Percentiles rank a stretch among this genome's conserved stretches.
Conservation (phyloP, 345 rosid genomes). For the Bruguiera parviflora region DNA sequence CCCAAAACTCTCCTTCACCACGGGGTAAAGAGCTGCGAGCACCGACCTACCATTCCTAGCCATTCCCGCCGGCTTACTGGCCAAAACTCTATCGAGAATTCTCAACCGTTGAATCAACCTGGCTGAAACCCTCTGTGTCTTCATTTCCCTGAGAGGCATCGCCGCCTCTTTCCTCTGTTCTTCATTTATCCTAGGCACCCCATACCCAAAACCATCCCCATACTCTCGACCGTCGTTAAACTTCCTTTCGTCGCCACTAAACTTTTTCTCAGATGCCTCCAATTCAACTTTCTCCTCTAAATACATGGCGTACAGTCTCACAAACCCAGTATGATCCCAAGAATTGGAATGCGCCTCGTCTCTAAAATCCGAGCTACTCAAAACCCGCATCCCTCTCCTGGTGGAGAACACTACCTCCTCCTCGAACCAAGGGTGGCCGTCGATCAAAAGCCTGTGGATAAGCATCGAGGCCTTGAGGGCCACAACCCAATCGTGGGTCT, state of each 20-base stretch:
- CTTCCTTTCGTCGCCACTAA: background rate
- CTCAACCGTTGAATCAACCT: constrained; percentile 14
- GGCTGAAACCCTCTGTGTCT: constrained; percentile 11
- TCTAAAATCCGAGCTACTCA: constrained; percentile 74
- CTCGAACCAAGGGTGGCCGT: constrained; percentile 65
- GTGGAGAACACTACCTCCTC: constrained; percentile 73
- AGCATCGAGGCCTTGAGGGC: constrained; percentile 78
- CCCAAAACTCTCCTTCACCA: constrained; percentile 27
- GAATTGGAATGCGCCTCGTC: constrained; percentile 81
- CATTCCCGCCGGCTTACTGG: constrained; percentile 21
- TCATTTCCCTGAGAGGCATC: constrained; percentile 15
- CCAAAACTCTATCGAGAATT: constrained; percentile 25
- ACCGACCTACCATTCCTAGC: constrained; percentile 25
- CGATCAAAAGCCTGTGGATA: constrained; percentile 62
- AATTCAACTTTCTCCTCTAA: constrained; percentile 79
- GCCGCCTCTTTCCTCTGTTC: constrained; percentile 7
- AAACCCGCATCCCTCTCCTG: constrained; percentile 71
- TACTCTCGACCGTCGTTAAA: constrained; percentile 7
- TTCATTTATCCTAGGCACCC: constrained; percentile 10
- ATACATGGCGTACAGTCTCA: constrained; percentile 64
- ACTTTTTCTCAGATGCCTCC: constrained; percentile 46
- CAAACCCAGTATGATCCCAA: constrained; percentile 84
- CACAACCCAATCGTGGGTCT: constrained; percentile 67
- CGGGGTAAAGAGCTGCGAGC: constrained; percentile 9
- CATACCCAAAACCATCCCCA: constrained; percentile 15